Base-by-base conservation (phyloP, 2,329 filamentous ascomycete genomes). In the Colletotrichum euphorbiae region DNA sequence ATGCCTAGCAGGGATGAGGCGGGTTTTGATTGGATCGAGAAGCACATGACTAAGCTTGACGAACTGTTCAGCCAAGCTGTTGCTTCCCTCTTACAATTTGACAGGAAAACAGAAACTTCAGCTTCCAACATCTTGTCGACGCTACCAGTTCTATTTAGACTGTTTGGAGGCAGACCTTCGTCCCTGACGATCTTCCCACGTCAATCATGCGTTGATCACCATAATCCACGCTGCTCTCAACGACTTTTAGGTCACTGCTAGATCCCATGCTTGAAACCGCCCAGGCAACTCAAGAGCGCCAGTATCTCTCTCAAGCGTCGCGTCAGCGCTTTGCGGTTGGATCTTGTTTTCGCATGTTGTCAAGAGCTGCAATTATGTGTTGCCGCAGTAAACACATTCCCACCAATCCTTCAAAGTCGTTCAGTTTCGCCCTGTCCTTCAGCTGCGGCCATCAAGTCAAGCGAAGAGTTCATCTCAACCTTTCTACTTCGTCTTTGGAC, bases 381-480 rank as follows among this genome's bases (percentile, higher is more conserved):
- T 59, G 31, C 40, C n/a, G 45, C 13, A 50, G 54, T 45, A 33
- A 12, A 40, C 17, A 11, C 54, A 54, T 59, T 68, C 52, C 24
- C 12, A 17, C 42, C 12, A 17, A 42, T 12, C 45, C 19, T 40
- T 13, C 2, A 55, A 15, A 17, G 19, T 4, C 11, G 12, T 11
- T 17, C 33, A 43, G 42, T 38, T 11, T 40, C 17, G 40, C 21
- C n/a, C 19, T 17, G 9, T 17, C 40, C 46, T 17, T 40, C 19
- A 15, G n/a, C n/a, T 40, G 28, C 21, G 21, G 19, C 19, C 38
- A 12, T 56, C 43, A 38, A 15, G n/a, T 43, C 33, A 15, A 46
- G 31, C 19, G 24, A 52, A 21, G 2, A 7, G 65, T 68, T 68
- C 65, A 59, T 68, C 65, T 54, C 61, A 68, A 33, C 17, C 38